Percentiles rank a stretch among this genome's conserved stretches.
phyloP scores from a whole-genome alignment of 192 early-diverging fungal species.

The Chytriomyces hyalinus region DNA sequence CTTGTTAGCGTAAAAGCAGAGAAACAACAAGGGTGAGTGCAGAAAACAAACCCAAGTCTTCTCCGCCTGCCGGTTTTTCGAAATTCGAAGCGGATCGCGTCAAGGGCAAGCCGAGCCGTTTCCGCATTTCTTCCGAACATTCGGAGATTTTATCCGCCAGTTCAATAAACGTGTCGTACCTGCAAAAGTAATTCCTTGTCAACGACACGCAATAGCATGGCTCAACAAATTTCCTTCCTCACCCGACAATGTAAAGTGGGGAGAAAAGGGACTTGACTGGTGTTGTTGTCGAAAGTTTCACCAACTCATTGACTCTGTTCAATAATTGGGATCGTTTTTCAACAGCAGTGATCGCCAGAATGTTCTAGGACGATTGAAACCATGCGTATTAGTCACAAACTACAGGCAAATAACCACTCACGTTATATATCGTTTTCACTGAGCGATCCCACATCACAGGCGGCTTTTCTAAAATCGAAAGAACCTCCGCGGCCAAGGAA shows the following conservation, averaged over 20 bases:
- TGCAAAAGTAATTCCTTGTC: not conserved
- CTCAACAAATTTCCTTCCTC: not conserved
- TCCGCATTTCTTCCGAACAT: conserved; percentile 21
- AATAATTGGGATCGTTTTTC: conserved; percentile 24
- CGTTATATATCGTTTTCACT: conserved; percentile 17
- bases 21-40: not conserved
- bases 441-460: conserved; percentile 32
- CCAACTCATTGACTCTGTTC: conserved; percentile 30
- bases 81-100: conserved; percentile 33
- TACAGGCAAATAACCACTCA: not conserved
- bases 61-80: conserved; percentile 8
- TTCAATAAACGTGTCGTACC: conserved; percentile 37
- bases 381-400: not conserved
- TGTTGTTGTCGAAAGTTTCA: conserved; percentile 14
- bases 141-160: conserved; percentile 35
- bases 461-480: not conserved
- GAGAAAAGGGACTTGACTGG: conserved; percentile 9
- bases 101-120: conserved; percentile 27
- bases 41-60: conserved; percentile 23
- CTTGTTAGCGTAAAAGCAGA: conserved; percentile 5
- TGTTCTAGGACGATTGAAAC: conserved; percentile 9
- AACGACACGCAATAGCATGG: not conserved
- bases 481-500: conserved; percentile 11
- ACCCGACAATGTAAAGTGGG: conserved; percentile 27
- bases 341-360: not conserved